Base-by-base conservation (phyloP, 768 basidiomycete species). In the Cystofilobasidium bisporidii region DNA sequence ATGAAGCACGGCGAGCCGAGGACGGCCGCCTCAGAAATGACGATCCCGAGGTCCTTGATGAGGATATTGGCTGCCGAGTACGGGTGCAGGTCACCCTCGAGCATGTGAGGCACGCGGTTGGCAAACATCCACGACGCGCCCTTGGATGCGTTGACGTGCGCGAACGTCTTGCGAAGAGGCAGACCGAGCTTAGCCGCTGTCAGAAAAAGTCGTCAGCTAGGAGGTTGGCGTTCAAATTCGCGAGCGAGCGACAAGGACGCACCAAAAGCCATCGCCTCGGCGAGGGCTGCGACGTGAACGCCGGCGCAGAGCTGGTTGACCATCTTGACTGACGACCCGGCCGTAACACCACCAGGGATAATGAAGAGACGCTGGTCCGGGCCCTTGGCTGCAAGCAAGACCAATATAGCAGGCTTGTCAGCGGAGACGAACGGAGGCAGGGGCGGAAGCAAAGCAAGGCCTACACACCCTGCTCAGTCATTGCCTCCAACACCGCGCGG, bases 1-100 rank as follows among this genome's bases (percentile, higher is more conserved):
- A 65, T 59, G 64, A 65, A 60, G 9, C 36, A 57, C 8, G 64
- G 64, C 17, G 64, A 57, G 30, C 64, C 64, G n/a, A 65, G 43
- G 36, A 59, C 26, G 22, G 57, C 56, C 3, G 57, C 64, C 43
- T 65, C 64, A 0, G 41, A 45, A 14, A 59, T 40, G 30, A 65
- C 64, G 43, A 65, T 65, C 32, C 57, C 59, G 28, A 65, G 33
- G 64, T 65, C 64, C 57, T 65, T 65, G 43, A 65, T 57, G 36
- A 65, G 48, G 26, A 65, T 65, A 17, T 59, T 58, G 56, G 45
- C 56, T 8, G 64, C 64, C 10, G 57, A 59, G 20, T 43, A 55
- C 10, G 55, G 56, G 33, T 55, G 55, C 28, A 32, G 40, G 36
- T 65, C 64, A 20, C 64, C 64, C 56, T 59, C 59, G 33, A 65